Conservation (phyloP, 176 grass and related monocot species). For the Aegilops speltoides region DNA sequence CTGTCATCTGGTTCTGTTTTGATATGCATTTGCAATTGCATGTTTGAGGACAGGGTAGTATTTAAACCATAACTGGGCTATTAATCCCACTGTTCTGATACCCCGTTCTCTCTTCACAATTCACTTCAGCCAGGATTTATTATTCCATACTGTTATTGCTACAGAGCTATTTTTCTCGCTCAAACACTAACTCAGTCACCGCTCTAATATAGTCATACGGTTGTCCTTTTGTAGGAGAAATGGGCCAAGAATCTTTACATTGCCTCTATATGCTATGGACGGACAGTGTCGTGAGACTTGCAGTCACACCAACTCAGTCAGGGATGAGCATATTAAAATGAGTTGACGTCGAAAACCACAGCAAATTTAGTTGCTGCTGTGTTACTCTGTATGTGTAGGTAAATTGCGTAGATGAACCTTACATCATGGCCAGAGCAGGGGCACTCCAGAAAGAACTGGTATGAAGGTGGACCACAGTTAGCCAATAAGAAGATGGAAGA, state of each 20-base stretch:
- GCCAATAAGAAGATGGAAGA: constrained; percentile 45
- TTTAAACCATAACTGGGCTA: background rate
- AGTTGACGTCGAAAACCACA: constrained; percentile 27
- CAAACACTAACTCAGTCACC: background rate
- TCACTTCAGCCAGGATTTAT: background rate
- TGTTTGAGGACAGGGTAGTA: background rate
- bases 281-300: constrained; percentile 72
- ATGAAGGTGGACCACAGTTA: constrained; percentile 10
- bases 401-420: constrained; percentile 41
- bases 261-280: constrained; percentile 83
- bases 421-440: constrained; percentile 33
- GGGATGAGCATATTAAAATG: constrained; percentile 31
- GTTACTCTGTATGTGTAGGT: constrained; percentile 49
- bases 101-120: background rate
- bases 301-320: constrained; percentile 20
- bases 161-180: background rate
- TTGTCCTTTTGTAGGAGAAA: constrained; percentile 73
- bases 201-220: background rate
- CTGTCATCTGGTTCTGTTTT: background rate
- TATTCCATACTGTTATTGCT: background rate
- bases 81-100: background rate
- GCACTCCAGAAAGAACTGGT: constrained; percentile 21
- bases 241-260: constrained; percentile 99
- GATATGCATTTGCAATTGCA: background rate
- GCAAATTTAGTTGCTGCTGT: constrained; percentile 45